phyloP scores from a whole-genome alignment of 2,329 filamentous ascomycete species.

The Colletotrichum brevisporum region DNA sequence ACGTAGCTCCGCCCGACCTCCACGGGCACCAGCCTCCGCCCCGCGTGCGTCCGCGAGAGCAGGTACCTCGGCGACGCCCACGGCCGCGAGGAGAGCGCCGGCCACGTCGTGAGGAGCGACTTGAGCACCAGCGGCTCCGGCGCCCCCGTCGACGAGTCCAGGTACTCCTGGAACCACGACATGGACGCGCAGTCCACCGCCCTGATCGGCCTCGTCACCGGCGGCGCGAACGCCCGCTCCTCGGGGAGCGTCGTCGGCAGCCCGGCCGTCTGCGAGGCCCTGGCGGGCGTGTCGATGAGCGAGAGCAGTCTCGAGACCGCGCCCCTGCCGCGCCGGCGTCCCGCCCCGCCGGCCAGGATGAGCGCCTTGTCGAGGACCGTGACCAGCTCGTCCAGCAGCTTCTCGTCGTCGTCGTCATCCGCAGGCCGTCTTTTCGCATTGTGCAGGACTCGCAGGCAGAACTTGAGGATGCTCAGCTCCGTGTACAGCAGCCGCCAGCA shows the following conservation, averaged over 20 bases:
- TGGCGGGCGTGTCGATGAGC: conserved; percentile 3
- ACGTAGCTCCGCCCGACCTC: conserved; percentile 92
- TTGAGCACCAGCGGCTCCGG: conserved; percentile 79
- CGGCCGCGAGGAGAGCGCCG: conserved; percentile 75
- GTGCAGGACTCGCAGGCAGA: conserved; percentile 46
- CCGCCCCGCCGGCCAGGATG: conserved; percentile 79
- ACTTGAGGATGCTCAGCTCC: conserved; percentile 77
- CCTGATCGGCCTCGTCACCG: conserved; percentile 57
- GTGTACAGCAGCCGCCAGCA: conserved; percentile 81
- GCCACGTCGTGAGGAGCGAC: conserved; percentile 78
- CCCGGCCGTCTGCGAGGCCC: too few relatives aligned
- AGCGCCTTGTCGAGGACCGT: conserved; percentile 80
- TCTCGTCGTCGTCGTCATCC: conserved; percentile 32
- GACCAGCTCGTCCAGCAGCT: conserved; percentile 69
- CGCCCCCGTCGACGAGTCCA: conserved; percentile 54
- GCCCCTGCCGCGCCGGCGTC: conserved; percentile 59
- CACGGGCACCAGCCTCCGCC: conserved; percentile 85
- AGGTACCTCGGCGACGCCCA: conserved; percentile 86
- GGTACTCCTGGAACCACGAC: conserved; percentile 72
- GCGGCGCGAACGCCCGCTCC: conserved; percentile 54
- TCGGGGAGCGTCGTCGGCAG: conserved; percentile 45
- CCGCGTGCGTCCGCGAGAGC: conserved; percentile 79
- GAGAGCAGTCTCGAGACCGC: conserved; percentile 61
- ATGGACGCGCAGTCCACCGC: conserved; percentile 65
- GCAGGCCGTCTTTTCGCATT: background rate